phyloP scores from a whole-genome alignment of 495 filamentous ascomycete genomes.

The Niebla homalea region DNA sequence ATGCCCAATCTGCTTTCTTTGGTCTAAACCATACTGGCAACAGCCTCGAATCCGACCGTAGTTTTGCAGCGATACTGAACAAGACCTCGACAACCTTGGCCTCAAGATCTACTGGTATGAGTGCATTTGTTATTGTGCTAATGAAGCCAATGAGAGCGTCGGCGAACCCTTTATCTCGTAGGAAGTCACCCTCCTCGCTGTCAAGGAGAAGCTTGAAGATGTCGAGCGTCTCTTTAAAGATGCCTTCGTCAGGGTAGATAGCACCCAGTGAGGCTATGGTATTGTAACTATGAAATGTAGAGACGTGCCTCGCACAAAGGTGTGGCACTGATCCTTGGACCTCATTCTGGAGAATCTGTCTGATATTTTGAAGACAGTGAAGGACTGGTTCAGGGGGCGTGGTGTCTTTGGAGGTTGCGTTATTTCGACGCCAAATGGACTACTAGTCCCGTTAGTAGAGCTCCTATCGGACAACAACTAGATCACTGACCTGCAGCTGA shows the following conservation, averaged over 20 bases:
- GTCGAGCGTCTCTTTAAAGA: slow-evolving; percentile 67
- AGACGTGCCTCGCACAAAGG: slow-evolving; percentile 72
- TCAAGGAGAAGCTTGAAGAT: slow-evolving; percentile 86
- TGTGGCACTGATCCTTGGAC: slow-evolving; percentile 75
- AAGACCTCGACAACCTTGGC: slow-evolving; percentile 76
- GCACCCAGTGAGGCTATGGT: slow-evolving; percentile 75
- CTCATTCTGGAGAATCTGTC: slow-evolving; percentile 74
- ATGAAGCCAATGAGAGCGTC: slow-evolving; percentile 71
- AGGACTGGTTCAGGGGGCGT: slow-evolving; percentile 37
- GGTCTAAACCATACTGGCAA: slow-evolving; percentile 74
- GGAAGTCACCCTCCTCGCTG: slow-evolving; percentile 86
- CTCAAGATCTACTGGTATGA: slow-evolving; percentile 58
- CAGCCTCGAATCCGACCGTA: slow-evolving; percentile 73
- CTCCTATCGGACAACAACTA: neutral
- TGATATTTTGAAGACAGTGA: slow-evolving; percentile 50
- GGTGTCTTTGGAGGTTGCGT: slow-evolving; percentile 35
- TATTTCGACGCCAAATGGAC: slow-evolving; percentile 68
- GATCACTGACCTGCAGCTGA: slow-evolving; percentile 52
- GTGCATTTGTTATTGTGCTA: slow-evolving; percentile 44
- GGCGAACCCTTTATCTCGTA: slow-evolving; percentile 73
- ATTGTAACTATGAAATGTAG: slow-evolving; percentile 73
- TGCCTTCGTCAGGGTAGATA: slow-evolving; percentile 60
- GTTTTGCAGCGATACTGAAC: slow-evolving; percentile 90
- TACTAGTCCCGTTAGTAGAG: slow-evolving; percentile 23
- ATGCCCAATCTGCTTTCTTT: slow-evolving; percentile 13